Evolutionary conservation across 768 basidiomycete genomes (phyloP).

Genomic region (Lactarius quietus): DNA sequence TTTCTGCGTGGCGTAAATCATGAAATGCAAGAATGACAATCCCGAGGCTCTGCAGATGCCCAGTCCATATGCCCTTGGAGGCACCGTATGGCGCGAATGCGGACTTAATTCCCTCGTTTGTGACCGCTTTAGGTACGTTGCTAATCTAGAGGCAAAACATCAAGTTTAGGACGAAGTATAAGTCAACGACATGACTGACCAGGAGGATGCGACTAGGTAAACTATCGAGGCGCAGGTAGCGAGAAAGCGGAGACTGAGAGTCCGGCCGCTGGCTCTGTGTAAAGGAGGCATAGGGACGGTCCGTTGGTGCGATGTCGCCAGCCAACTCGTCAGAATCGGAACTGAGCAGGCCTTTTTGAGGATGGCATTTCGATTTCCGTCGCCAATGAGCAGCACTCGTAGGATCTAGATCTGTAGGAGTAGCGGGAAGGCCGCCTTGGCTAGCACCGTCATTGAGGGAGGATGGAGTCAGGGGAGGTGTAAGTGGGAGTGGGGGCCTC

Average conservation of each 20-base stretch:
- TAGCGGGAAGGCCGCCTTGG: constrained; percentile 32
- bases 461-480: constrained; percentile 69
- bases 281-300: constrained; percentile 6
- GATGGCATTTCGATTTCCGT: constrained; percentile 6
- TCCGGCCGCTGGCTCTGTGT: constrained; percentile 6
- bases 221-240: constrained; percentile 6
- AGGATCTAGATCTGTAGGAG: constrained; percentile 29
- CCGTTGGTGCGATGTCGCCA: constrained; percentile 17
- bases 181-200: constrained; percentile 19
- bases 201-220: constrained; percentile 32
- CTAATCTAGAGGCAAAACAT: constrained; percentile 24
- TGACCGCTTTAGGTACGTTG: constrained; percentile 7
- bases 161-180: neutral
- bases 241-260: neutral
- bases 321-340: constrained; percentile 2
- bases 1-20: constrained; percentile 23
- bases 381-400: constrained; percentile 25
- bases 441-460: constrained; percentile 42
- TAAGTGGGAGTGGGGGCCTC: constrained; percentile 43
- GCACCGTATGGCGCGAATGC: constrained; percentile 21
- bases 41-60: constrained; percentile 21
- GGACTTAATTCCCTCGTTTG: constrained; percentile 22
- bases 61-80: constrained; percentile 26
- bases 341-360: constrained; percentile 9
- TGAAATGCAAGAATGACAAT: constrained; percentile 26